Evolutionary conservation across 768 basidiomycete genomes (phyloP), one percentile per base, ranked within the genome.

Genomic region (Hygrophoropsis aurantiaca): DNA sequence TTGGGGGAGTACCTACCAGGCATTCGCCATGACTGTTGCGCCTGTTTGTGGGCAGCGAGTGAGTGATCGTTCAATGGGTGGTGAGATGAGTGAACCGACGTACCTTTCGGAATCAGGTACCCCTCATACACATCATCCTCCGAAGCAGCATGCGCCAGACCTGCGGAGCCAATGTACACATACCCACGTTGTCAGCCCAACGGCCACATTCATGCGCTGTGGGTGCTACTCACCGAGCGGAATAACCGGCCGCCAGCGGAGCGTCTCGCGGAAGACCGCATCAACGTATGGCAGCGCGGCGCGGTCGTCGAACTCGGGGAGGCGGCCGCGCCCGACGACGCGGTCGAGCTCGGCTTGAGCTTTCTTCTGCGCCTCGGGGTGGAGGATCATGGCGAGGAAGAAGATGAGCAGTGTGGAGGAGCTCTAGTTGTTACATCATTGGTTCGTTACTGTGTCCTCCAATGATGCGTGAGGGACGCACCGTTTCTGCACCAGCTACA

Each of bases 11-110:
- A 26, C 54, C 43, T 46, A 65, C 65, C 65, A 67, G 15, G 54
- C 48, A 37, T 68, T 68, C n/a, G 55, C 48, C 5, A 57, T 49
- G 6, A 68, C 43, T 5, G 53, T 58, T n/a, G 64, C 49, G 11
- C 64, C 67, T 65, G 34, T 4, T 11, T 16, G 10, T 15, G 37
- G 21, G 7, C 7, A n/a, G 36, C 20, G 6, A 16, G n/a, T 38
- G 16, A 21, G 36, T 8, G 20, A 16, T 7, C 7, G 25, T 16
- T 46, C 23, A 46, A 27, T 10, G 23, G 4, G 32, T 1, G 18
- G 32, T 13, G 5, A 4, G 24, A 19, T 11, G 21, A 19, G 9
- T 2, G 7, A 16, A 21, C 11, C 19, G 32, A 6, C 36, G 11
- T 37, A 38, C 45, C 45, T 39, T 40, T 46, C 3, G 45, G 45